These are phyloP conservation scores for Diaporthe sp. DNA, from an alignment of 2,329 filamentous ascomycete genomes.

Conservation along the genomic window DNA sequence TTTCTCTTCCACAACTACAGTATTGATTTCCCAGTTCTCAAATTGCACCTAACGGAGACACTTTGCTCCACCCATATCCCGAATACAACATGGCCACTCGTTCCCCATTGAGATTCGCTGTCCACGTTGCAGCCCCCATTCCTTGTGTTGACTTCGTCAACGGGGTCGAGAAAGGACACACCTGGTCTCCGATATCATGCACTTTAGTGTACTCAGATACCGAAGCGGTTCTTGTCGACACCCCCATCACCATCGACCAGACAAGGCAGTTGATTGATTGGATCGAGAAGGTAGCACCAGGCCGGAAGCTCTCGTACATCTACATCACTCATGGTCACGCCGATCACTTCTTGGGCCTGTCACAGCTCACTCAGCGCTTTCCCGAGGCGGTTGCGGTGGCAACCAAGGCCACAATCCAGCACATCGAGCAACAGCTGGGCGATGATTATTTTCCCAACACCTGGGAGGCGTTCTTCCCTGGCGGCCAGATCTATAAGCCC, in stretches of 20 bases:
- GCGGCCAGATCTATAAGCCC: conserved; percentile 42
- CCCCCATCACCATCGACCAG: conserved; percentile 50
- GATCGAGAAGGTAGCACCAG: conserved; percentile 51
- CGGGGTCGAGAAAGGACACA: not conserved
- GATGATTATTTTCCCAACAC: conserved; percentile 36
- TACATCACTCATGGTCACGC: conserved; percentile 60
- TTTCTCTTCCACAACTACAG: not conserved
- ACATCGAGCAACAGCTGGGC: conserved; percentile 46
- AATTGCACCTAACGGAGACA: not conserved
- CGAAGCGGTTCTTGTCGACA: conserved; percentile 55
- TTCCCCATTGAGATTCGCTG: conserved; percentile 9
- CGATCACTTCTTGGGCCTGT: conserved; percentile 56
- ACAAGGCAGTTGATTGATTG: conserved; percentile 51
- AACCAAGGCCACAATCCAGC: conserved; percentile 44
- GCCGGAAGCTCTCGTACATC: conserved; percentile 50
- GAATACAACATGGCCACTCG: not conserved
- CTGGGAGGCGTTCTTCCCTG: conserved; percentile 48
- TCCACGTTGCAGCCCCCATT: conserved; percentile 7
- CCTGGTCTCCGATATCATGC: conserved; percentile 2
- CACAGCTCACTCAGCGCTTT: conserved; percentile 49
- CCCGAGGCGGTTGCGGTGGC: conserved; percentile 46
- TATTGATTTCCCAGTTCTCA: not conserved
- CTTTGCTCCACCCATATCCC: no score
- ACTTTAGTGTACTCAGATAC: not conserved
- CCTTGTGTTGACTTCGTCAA: not conserved